Conservation (phyloP, 345 rosid genomes). For the Diplotaxis tenuifolia region DNA sequence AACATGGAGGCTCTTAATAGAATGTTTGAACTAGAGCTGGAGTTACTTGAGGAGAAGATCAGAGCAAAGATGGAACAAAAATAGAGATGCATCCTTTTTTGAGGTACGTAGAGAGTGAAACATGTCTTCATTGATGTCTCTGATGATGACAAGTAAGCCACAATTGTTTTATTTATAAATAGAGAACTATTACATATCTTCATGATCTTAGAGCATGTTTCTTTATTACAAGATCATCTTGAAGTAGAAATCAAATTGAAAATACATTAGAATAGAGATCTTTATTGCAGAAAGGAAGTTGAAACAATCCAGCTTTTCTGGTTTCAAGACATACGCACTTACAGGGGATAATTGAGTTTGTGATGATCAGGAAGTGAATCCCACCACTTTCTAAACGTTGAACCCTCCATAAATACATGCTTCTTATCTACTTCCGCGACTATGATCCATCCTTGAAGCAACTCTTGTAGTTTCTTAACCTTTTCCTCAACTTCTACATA, state of each 20-base stretch:
- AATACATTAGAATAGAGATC: slow-evolving; percentile 1
- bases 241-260: not conserved
- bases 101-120: not conserved
- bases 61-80: not conserved
- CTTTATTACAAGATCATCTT: not conserved
- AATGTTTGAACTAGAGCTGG: not conserved
- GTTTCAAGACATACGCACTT: not conserved
- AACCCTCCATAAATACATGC: slow-evolving; percentile 48
- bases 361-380: slow-evolving; percentile 29
- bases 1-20: not conserved
- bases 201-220: not conserved
- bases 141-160: not conserved
- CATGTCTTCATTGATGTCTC: not conserved
- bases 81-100: not conserved
- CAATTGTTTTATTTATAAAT: not conserved
- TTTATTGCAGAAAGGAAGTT: slow-evolving; percentile 23
- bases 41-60: not conserved
- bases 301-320: not conserved
- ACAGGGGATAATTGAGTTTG: slow-evolving; percentile 10
- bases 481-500: slow-evolving; percentile 15
- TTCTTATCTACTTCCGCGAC: slow-evolving; percentile 15
- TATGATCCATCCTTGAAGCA: slow-evolving; percentile 38
- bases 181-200: slow-evolving; percentile 8
- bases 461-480: slow-evolving; percentile 17
- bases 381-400: slow-evolving; percentile 59